Evolutionary conservation across 352 stramenopile genomes (phyloP).

Genomic region (Thraustochytrium sp.): DNA sequence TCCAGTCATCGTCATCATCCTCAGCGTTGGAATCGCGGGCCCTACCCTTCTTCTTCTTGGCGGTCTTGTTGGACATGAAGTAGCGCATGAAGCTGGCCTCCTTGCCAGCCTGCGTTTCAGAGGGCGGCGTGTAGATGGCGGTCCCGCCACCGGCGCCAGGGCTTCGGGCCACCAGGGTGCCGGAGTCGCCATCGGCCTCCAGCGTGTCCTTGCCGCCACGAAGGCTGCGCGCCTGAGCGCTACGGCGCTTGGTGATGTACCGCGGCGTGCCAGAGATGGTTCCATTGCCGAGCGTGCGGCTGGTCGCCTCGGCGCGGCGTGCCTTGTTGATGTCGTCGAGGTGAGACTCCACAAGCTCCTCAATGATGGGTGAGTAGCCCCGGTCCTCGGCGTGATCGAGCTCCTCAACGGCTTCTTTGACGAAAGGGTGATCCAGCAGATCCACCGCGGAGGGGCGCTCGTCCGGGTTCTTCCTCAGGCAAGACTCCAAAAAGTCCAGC

Average conservation of each 20-base stretch:
- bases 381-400: neutral
- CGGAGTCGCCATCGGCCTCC: neutral
- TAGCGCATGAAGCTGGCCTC: constrained; percentile 31
- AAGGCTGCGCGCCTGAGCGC: too few species aligned
- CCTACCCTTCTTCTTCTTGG: neutral
- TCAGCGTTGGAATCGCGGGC: neutral
- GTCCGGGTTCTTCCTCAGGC: constrained; percentile 54
- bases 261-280: constrained; percentile 8
- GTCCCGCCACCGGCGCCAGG: neutral
- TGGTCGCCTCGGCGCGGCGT: neutral
- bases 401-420: neutral
- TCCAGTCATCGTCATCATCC: constrained; percentile 25
- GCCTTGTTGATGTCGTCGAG: neutral
- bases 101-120: neutral
- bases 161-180: neutral
- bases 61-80: constrained; percentile 23
- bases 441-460: constrained; percentile 47
- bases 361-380: constrained; percentile 14
- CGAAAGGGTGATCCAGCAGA: constrained; percentile 52
- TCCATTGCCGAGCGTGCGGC: neutral
- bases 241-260: neutral
- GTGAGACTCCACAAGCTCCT: neutral
- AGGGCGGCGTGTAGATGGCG: neutral
- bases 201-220: neutral
- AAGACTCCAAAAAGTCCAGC: constrained; percentile 53